These are phyloP conservation scores for Nitzschia sp. DNA, from an alignment of 108 stramenopile genomes.

Conservation along the genomic window DNA sequence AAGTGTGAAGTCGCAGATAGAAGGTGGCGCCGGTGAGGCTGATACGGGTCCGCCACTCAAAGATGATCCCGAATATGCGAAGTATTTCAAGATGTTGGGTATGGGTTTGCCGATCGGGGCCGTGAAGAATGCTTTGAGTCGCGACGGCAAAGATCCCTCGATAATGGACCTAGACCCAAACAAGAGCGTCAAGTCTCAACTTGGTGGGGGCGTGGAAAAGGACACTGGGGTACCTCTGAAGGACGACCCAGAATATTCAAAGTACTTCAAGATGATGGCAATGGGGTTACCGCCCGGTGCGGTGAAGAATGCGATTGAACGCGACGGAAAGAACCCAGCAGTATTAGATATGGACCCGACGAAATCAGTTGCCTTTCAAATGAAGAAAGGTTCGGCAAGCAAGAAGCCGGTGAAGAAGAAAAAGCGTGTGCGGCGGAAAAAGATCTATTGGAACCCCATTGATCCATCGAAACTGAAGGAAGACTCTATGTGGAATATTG, in stretches of 20 bases:
- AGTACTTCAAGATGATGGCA: conserved; percentile 72
- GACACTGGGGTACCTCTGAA: conserved; percentile 60
- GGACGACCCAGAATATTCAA: conserved; percentile 66
- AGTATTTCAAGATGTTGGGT: conserved; percentile 72
- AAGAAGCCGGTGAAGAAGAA: conserved; percentile 49
- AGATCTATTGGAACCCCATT: conserved; percentile 90
- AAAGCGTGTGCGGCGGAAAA: conserved; percentile 81
- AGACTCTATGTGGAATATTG: conserved; percentile 86
- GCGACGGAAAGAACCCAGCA: conserved; percentile 64
- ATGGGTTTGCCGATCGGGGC: conserved; percentile 62
- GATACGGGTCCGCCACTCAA: conserved; percentile 59
- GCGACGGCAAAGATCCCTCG: conserved; percentile 64
- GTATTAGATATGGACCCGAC: conserved; percentile 66
- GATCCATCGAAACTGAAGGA: conserved; percentile 76
- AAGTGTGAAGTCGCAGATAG: conserved; percentile 46
- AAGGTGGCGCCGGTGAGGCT: conserved; percentile 28
- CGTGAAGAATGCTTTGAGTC: conserved; percentile 59
- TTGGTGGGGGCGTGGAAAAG: conserved; percentile 24
- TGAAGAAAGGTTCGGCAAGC: conserved; percentile 28
- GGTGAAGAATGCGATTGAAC: conserved; percentile 63
- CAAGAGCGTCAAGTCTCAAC: conserved; percentile 53
- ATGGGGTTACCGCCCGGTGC: conserved; percentile 63
- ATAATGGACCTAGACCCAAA: conserved; percentile 67
- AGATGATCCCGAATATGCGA: conserved; percentile 66
- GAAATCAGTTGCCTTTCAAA: conserved; percentile 57